Percentiles rank a stretch among this genome's conserved stretches.
Conservation (phyloP, 208 protist genomes). For the Leishmania guyanensis region DNA sequence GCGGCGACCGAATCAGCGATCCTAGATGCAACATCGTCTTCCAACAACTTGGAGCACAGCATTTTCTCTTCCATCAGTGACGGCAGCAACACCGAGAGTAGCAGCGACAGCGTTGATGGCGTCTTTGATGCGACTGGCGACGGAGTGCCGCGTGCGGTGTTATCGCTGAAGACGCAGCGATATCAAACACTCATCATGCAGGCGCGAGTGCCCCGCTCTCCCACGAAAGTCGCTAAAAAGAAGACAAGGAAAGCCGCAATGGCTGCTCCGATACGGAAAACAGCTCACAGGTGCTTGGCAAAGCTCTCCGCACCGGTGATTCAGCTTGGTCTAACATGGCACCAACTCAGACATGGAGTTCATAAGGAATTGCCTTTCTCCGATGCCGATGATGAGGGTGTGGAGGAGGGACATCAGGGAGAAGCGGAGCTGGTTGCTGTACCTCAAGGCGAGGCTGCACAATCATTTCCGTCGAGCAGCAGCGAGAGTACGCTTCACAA, state of each 20-base stretch:
- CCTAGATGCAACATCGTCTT: background rate
- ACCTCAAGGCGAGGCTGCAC: background rate
- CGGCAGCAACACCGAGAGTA: background rate
- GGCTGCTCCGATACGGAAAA: background rate
- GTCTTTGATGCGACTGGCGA: background rate
- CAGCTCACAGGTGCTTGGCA: constrained; percentile 7
- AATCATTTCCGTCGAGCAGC: constrained; percentile 5
- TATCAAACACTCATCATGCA: constrained; percentile 19
- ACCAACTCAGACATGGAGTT: background rate
- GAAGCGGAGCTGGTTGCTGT: background rate
- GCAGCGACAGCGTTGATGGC: background rate
- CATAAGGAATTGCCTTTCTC: background rate
- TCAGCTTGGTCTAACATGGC: constrained; percentile 17
- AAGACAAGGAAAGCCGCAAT: background rate
- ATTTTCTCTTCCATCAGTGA: background rate
- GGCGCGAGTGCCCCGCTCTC: background rate
- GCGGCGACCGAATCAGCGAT: background rate
- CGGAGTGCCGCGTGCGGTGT: constrained; percentile 5
- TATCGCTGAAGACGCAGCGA: constrained; percentile 16
- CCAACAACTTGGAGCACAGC: background rate
- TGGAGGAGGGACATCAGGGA: background rate
- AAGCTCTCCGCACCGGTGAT: constrained; percentile 19
- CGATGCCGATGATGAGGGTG: background rate
- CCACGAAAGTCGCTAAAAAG: background rate
- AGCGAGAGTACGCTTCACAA: constrained; percentile 8